These are phyloP conservation scores for Vicia faba DNA, from an alignment of 306 rosid genomes.

Conservation along the genomic window DNA sequence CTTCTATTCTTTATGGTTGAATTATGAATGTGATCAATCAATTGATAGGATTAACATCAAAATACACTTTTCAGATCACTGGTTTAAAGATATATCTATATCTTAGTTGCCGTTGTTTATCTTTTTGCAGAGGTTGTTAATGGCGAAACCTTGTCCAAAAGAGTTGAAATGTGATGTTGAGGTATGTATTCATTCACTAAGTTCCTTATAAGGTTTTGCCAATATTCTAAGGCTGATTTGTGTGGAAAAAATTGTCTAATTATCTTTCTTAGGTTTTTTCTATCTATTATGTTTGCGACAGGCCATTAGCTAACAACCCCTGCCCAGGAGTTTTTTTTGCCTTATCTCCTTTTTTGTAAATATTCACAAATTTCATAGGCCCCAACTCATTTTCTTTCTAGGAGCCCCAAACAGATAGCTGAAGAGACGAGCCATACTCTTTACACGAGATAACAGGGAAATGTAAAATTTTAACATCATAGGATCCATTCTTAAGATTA, in stretches of 20 bases:
- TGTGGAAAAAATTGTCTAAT: constrained; percentile 1
- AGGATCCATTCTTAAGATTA: neutral
- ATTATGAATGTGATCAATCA: neutral
- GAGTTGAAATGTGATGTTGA: constrained; percentile 97
- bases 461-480: neutral
- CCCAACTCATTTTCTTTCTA: neutral
- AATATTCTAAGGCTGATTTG: constrained; percentile 5
- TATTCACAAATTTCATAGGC: neutral
- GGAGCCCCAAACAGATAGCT: too few relatives aligned
- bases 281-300: too few relatives aligned
- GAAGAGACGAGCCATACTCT: neutral
- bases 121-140: constrained; percentile 78
- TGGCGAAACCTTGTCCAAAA: constrained; percentile 95
- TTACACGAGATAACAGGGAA: neutral
- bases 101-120: constrained; percentile 7
- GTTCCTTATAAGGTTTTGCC: neutral
- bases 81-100: neutral
- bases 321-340: neutral
- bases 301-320: constrained; percentile 15
- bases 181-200: constrained; percentile 52
- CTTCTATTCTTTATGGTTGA: neutral
- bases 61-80: neutral
- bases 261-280: constrained; percentile 3
- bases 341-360: neutral
- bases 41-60: neutral